Base-by-base conservation (phyloP, 2,329 filamentous ascomycete genomes). In the Pseudodiploospora longispora region DNA sequence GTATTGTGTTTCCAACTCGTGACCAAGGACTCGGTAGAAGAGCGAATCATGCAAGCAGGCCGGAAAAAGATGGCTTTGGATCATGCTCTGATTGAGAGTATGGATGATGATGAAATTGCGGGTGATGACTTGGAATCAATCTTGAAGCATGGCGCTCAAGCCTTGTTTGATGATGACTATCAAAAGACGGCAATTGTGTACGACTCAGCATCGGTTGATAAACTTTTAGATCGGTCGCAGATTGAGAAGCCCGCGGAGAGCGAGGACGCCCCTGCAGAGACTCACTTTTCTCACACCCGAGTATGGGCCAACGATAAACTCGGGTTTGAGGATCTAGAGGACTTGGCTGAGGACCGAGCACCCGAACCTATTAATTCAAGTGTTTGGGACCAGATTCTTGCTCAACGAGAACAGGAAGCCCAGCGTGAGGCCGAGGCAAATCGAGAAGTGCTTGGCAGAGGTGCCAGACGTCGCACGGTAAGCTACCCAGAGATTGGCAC, bases 41-140 rank as follows among this genome's bases (percentile, higher is more conserved):
- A 98, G 65, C 90, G 91, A 59, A 97, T 98, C 43, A 85, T 97
- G 71, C 87, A 96, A 61, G 88, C 95, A 54, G 93, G 93, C 5
- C 85, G 88, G 55, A 94, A 87, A 65, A 98, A 98, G 68, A 88
- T 98, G 80, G 88, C 88, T 0, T 76, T 98, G 1, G 93, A 98
- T 55, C 90, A 97, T 62, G 86, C 93, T 1, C 76, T 98, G 19
- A 96, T 98, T 47, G 90, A 97, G 60, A 83, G 81, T 42, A 88
- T 98, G 78, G 87, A 90, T 46, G 78, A 81, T 2, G 83, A 90
- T n/a, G 85, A 93, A 38, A 78, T 91, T 33, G 81, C 79, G 6
- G 81, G 82, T 6, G 75, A 85, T 47, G 89, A 97, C 57, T 67
- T 97, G 4, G 89, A 95, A 55, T 87, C 86, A 0, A 90, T 97